These are phyloP conservation scores for Sporisorium iseilematis-ciliati DNA, from an alignment of 1,284 basidiomycete species.

Conservation along the genomic window DNA sequence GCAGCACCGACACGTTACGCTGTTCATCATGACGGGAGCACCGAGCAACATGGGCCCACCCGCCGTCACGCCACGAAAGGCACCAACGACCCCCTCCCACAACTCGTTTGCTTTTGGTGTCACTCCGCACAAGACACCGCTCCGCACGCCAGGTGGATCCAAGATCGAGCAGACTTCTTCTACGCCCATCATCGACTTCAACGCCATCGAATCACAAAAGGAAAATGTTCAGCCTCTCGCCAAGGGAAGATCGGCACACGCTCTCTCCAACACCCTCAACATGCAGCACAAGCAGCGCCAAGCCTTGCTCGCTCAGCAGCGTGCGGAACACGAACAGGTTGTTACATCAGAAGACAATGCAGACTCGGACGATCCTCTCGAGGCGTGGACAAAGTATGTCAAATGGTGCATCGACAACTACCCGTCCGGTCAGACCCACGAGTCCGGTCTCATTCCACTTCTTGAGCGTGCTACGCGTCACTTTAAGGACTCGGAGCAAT, in stretches of 20 bases:
- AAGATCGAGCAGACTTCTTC: slow-evolving; percentile 65
- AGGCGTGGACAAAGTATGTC: slow-evolving; percentile 73
- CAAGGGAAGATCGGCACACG: slow-evolving; percentile 74
- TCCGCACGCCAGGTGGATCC: slow-evolving; percentile 56
- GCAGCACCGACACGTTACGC: not conserved
- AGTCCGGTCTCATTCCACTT: slow-evolving; percentile 76
- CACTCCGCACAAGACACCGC: slow-evolving; percentile 63
- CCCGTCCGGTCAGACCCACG: slow-evolving; percentile 76
- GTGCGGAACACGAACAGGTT: slow-evolving; percentile 53
- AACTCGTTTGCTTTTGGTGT: slow-evolving; percentile 25
- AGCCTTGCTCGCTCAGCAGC: slow-evolving; percentile 51
- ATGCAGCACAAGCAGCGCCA: slow-evolving; percentile 64
- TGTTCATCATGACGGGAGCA: slow-evolving; percentile 20
- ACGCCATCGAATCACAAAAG: slow-evolving; percentile 73
- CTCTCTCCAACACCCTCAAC: slow-evolving; percentile 71
- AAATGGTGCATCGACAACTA: slow-evolving; percentile 77
- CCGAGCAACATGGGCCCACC: slow-evolving; percentile 43
- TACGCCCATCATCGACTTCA: slow-evolving; percentile 68
- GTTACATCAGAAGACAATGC: slow-evolving; percentile 50
- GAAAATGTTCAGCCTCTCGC: slow-evolving; percentile 76
- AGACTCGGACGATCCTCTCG: slow-evolving; percentile 59
- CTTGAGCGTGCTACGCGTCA: slow-evolving; percentile 81
- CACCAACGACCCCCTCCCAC: slow-evolving; percentile 32
- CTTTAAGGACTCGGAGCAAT: slow-evolving; percentile 83
- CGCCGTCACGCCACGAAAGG: slow-evolving; percentile 51